phyloP scores from a whole-genome alignment of 768 basidiomycete species.

The Tricholoma matsutake region DNA sequence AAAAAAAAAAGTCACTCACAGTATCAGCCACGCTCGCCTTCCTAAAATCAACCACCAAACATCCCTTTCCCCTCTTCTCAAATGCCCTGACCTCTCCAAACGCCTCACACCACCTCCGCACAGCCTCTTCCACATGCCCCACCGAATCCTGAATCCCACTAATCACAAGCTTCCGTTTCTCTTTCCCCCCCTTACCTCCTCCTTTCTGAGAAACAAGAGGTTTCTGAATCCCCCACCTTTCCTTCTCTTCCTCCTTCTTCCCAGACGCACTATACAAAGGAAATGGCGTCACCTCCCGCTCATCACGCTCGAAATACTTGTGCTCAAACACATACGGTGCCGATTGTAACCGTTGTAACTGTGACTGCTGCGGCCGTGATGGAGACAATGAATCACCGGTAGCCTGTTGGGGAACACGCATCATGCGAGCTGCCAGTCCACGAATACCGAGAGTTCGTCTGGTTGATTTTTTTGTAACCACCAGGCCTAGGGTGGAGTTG shows the following conservation, averaged over 20 bases:
- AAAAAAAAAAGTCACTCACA: slow-evolving; percentile 21
- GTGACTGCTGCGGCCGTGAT: neutral
- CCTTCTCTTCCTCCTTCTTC: neutral
- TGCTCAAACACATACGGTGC: too few relatives aligned
- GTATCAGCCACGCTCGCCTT: slow-evolving; percentile 37
- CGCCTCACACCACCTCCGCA: slow-evolving; percentile 6
- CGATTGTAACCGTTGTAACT: too few relatives aligned
- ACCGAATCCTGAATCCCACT: neutral
- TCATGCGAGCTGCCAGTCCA: neutral
- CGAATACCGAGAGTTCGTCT: neutral
- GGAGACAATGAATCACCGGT: too few relatives aligned
- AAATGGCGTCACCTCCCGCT: too few relatives aligned
- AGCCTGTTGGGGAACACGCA: neutral
- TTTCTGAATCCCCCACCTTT: too few relatives aligned
- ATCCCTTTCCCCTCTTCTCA: slow-evolving; percentile 20
- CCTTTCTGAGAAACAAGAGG: neutral
- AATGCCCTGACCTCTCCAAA: neutral
- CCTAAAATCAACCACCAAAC: slow-evolving; percentile 33
- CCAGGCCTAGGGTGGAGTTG: neutral
- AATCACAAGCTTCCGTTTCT: neutral
- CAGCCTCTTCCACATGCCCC: neutral
- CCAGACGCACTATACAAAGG: neutral
- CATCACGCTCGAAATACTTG: too few relatives aligned
- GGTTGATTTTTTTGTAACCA: neutral
- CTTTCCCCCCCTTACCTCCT: neutral